A percentile compares a stretch with the other conserved stretches of the same genome.
These are phyloP conservation scores for Pseudocercospora crystallina DNA, from an alignment of 2,329 filamentous ascomycete species.

Conservation along the genomic window DNA sequence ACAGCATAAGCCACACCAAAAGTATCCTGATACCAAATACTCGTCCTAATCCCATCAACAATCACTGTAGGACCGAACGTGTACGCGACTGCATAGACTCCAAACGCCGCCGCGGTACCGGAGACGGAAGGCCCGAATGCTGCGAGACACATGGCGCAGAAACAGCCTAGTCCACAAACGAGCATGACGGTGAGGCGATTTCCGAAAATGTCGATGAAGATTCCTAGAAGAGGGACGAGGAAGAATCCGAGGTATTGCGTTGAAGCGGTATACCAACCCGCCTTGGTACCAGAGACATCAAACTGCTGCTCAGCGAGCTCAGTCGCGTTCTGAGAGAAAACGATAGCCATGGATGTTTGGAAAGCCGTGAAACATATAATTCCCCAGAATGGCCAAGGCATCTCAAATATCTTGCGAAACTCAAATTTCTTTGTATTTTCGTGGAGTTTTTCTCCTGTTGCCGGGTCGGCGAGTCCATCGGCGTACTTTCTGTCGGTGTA, in stretches of 20 bases:
- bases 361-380: constrained; percentile 58
- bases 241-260: constrained; percentile 60
- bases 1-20: constrained; percentile 62
- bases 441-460: constrained; percentile 59
- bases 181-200: constrained; percentile 50
- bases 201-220: constrained; percentile 58
- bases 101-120: constrained; percentile 61
- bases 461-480: constrained; percentile 50
- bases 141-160: constrained; percentile 55
- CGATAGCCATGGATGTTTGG: constrained; percentile 55
- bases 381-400: constrained; percentile 62
- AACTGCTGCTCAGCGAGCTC: constrained; percentile 63
- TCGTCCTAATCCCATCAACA: constrained; percentile 61
- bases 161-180: constrained; percentile 52
- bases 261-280: constrained; percentile 61
- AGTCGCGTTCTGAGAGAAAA: constrained; percentile 60
- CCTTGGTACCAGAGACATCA: constrained; percentile 53
- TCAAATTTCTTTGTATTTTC: constrained; percentile 62
- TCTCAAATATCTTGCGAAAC: constrained; percentile 53
- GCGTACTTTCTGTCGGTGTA: constrained; percentile 51
- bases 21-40: constrained; percentile 59
- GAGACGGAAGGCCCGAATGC: constrained; percentile 51
- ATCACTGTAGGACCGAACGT: constrained; percentile 59
- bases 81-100: constrained; percentile 58
- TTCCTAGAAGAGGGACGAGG: constrained; percentile 55